Percentiles rank a stretch among this genome's conserved stretches.
phyloP scores from a whole-genome alignment of 805 yeast species.

The Yamadazyma insecticola region DNA sequence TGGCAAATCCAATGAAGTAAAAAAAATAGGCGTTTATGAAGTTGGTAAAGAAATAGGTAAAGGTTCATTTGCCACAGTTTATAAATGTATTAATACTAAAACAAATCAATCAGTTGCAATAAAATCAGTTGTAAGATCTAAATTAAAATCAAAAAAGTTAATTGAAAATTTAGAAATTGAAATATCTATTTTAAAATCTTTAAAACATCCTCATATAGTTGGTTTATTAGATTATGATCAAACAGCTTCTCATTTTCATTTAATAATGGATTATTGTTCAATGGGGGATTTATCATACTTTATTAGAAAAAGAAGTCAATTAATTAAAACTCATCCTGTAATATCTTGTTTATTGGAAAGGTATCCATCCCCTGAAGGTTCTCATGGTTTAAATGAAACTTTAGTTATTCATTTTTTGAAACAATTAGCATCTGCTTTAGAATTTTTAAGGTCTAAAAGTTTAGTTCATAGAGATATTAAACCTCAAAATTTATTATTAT shows the following conservation, averaged over 20 bases:
- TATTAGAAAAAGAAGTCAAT: constrained; percentile 69
- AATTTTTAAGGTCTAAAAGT: constrained; percentile 75
- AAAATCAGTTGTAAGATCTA: constrained; percentile 79
- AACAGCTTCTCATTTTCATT: constrained; percentile 72
- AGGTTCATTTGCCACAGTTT: constrained; percentile 95
- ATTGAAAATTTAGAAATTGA: constrained; percentile 90
- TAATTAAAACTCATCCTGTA: constrained; percentile 71
- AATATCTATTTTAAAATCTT: constrained; percentile 78
- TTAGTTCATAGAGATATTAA: constrained; percentile 93
- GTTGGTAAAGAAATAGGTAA: constrained; percentile 87
- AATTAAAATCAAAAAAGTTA: constrained; percentile 79
- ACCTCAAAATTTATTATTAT: constrained; percentile 82
- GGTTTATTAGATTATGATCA: constrained; percentile 78
- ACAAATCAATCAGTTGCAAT: constrained; percentile 71
- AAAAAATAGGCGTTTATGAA: constrained; percentile 43
- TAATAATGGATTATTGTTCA: constrained; percentile 95
- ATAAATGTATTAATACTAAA: constrained; percentile 64
- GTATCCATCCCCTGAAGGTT: constrained; percentile 76
- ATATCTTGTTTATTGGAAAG: constrained; percentile 69
- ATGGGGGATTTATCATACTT: constrained; percentile 90
- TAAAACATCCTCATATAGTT: constrained; percentile 92
- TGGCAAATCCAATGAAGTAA: neutral
- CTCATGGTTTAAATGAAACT: constrained; percentile 75
- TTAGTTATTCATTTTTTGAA: constrained; percentile 80
- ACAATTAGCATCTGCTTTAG: constrained; percentile 80